Base-by-base conservation (phyloP, 768 basidiomycete genomes). In the Lactarius akahatsu region DNA sequence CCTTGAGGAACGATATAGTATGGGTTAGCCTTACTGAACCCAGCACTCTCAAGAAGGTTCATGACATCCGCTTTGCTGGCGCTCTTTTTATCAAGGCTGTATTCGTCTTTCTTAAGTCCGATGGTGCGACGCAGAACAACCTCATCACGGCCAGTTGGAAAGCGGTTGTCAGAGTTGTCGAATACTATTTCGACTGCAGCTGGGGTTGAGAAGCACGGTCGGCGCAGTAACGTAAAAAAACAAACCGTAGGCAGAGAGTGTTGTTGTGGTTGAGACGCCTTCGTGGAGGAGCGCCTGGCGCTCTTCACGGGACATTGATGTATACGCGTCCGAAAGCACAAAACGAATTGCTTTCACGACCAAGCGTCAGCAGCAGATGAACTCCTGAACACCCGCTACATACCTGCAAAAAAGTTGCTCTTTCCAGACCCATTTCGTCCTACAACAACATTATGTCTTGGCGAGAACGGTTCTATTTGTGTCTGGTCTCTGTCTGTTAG, bases 1-100 rank as follows among this genome's bases (percentile, higher is more conserved):
- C 97, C 97, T 80, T 99, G 97, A 2, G 97, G 97, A 0, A 98
- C 96, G 70, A 99, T 99, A 73, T 98, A 99, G 76, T 98, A 99
- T 0, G 97, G 97, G 73, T 98, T 99, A n/a, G 90, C 90, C 74
- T 94, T 92, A 78, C 92, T 94, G 80, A 99, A 99, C 0, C 97
- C 96, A 1, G 97, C 97, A 73, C 90, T 92, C 76, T 98, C 97
- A 56, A 99, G 84, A 30, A 98, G 81, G 73, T 94, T 96, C 93
- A 97, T 96, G 23, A 99, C 93, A 73, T 99, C 97, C 3, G 95
- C 96, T 76, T 97, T 97, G 76, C 87, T 91, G 0, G 91, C 90
- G 68, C 90, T 94, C 80, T 98, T 98, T 80, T 91, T 90, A 78
- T 99, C 96, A 34, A 98, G 81, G 69, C 91, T 92, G 78, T 98